phyloP scores from a whole-genome alignment of 352 stramenopile genomes.

The Pythium coloratum region DNA sequence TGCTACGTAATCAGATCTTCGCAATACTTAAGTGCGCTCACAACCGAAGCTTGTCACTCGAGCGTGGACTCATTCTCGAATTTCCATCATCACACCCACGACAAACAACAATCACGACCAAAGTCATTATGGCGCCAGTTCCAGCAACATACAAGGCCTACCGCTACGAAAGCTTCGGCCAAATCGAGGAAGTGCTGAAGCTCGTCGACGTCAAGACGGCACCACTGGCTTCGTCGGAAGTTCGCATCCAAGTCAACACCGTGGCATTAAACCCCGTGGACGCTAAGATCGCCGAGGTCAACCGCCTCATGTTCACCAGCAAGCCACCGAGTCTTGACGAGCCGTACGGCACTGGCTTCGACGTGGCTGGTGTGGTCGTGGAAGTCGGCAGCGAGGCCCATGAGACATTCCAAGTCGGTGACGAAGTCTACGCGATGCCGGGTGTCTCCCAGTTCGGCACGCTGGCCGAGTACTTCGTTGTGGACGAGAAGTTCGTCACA shows the following conservation, averaged over 20 bases:
- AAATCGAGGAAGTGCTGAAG: slow-evolving; percentile 32
- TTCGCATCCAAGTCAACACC: slow-evolving; percentile 39
- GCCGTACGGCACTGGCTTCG: background rate
- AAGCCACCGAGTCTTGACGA: background rate
- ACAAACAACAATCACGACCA: background rate
- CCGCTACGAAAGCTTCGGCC: slow-evolving; percentile 35
- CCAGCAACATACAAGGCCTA: slow-evolving; percentile 33
- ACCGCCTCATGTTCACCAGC: slow-evolving; percentile 16
- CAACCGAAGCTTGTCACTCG: too few species aligned
- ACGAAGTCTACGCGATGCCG: slow-evolving; percentile 29
- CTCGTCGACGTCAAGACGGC: slow-evolving; percentile 19
- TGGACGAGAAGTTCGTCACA: slow-evolving; percentile 39
- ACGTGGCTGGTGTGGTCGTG: background rate
- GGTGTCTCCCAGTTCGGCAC: slow-evolving; percentile 16
- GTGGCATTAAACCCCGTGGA: slow-evolving; percentile 36
- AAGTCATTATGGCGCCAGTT: slow-evolving; percentile 6
- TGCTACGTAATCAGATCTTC: too few species aligned
- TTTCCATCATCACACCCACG: background rate
- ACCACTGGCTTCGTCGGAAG: slow-evolving; percentile 25
- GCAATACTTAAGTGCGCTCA: too few species aligned
- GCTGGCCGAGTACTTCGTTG: slow-evolving; percentile 44
- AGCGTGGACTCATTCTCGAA: too few species aligned
- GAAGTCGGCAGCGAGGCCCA: background rate
- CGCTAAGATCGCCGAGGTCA: slow-evolving; percentile 17
- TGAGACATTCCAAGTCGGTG: slow-evolving; percentile 1